A percentile compares a stretch with the other conserved stretches of the same genome.
Evolutionary conservation across 2,329 filamentous ascomycete species (phyloP).

Genomic region (Coniella lustricola): DNA sequence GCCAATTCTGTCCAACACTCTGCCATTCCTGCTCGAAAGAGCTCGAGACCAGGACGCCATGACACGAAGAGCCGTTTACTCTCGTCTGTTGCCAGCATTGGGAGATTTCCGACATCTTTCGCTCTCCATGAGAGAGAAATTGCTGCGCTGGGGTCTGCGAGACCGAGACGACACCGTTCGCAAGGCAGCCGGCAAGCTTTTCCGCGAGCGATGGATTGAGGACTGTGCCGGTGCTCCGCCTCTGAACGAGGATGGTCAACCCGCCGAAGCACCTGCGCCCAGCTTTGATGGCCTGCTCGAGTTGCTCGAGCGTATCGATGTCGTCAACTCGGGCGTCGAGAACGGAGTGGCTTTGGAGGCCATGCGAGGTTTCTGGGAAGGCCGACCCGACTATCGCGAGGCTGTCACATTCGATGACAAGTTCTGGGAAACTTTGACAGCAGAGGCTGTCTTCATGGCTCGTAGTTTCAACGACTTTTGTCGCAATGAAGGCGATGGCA

Average conservation of each 20-base stretch:
- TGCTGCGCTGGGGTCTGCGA: constrained; percentile 87
- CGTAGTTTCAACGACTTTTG: constrained; percentile 95
- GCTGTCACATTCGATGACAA: constrained; percentile 63
- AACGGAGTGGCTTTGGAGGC: constrained; percentile 87
- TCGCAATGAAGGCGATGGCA: constrained; percentile 63
- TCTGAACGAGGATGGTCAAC: constrained; percentile 50
- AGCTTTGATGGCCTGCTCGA: constrained; percentile 82
- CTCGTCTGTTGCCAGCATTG: constrained; percentile 75
- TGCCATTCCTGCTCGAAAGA: constrained; percentile 83
- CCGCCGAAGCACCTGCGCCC: constrained; percentile 51
- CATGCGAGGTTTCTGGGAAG: constrained; percentile 95
- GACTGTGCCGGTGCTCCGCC: constrained; percentile 71
- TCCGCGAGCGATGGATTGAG: constrained; percentile 95
- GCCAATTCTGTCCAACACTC: constrained; percentile 73
- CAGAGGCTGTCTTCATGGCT: constrained; percentile 83
- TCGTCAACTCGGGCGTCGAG: constrained; percentile 83
- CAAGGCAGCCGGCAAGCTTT: constrained; percentile 82
- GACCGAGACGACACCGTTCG: constrained; percentile 92
- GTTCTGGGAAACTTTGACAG: constrained; percentile 75
- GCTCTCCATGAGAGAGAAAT: constrained; percentile 88
- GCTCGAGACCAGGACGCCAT: constrained; percentile 81
- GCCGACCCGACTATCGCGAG: constrained; percentile 74
- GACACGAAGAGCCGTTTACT: constrained; percentile 80
- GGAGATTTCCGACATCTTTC: constrained; percentile 94
- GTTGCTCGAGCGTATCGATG: constrained; percentile 86